A percentile compares a stretch with the other conserved stretches of the same genome.
Evolutionary conservation across 306 rosid genomes (phyloP).

Genomic region (Begonia fuchsioides): DNA sequence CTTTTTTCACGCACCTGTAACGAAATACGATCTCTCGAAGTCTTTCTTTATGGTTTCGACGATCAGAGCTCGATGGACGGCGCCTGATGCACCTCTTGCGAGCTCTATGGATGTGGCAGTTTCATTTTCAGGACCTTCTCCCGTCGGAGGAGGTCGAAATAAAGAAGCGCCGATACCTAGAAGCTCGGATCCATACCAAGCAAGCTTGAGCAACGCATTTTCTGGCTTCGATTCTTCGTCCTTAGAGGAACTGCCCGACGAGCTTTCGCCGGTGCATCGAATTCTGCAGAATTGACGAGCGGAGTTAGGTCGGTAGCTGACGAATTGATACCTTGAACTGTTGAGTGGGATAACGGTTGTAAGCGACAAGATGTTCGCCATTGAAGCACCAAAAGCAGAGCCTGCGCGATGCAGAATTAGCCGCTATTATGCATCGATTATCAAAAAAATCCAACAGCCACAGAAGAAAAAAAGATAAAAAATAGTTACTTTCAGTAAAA

Average conservation of each 20-base stretch:
- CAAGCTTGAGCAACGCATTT: constrained; percentile 49
- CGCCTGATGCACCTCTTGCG: constrained; percentile 23
- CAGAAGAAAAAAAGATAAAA: background rate
- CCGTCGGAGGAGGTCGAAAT: constrained; percentile 35
- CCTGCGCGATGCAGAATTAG: background rate
- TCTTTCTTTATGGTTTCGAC: constrained; percentile 40
- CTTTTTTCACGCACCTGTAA: constrained; percentile 26
- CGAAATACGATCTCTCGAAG: constrained; percentile 43
- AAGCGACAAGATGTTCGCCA: constrained; percentile 25
- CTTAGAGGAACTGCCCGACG: constrained; percentile 15
- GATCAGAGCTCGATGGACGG: constrained; percentile 33
- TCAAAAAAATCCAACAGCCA: constrained; percentile 15
- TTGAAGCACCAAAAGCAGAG: constrained; percentile 6
- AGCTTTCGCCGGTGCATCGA: constrained; percentile 43
- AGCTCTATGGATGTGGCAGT: constrained; percentile 21
- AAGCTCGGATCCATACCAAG: constrained; percentile 81
- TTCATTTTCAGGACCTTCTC: constrained; percentile 16
- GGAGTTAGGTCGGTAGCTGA: constrained; percentile 17
- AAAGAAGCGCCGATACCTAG: constrained; percentile 75
- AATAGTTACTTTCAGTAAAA: background rate
- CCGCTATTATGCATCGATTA: background rate
- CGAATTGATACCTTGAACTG: background rate
- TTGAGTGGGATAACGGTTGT: constrained; percentile 13
- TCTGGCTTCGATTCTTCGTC: constrained; percentile 25
- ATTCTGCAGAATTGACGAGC: constrained; percentile 13